Evolutionary conservation across 805 yeast genomes (phyloP).

Genomic region (Yarrowia keelungensis): DNA sequence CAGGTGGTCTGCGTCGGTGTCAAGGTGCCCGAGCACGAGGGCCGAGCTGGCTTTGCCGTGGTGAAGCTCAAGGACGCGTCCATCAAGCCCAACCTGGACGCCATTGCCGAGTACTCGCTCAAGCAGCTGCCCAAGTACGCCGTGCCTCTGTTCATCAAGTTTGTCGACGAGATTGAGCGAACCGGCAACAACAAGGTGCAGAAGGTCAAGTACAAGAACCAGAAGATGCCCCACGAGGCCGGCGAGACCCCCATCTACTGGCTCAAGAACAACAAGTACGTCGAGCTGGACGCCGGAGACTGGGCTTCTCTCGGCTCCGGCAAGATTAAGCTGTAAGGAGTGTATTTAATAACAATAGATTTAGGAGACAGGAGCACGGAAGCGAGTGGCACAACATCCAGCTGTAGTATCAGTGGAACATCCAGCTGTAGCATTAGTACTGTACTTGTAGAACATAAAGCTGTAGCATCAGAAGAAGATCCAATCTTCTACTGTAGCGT

Average conservation of each 20-base stretch:
- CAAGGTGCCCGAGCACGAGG: slow-evolving; percentile 85
- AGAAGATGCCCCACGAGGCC: slow-evolving; percentile 48
- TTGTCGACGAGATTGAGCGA: slow-evolving; percentile 65
- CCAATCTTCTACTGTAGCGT: too few relatives aligned
- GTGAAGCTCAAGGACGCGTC: slow-evolving; percentile 59
- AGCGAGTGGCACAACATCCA: background rate
- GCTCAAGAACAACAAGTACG: slow-evolving; percentile 65
- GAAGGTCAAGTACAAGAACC: slow-evolving; percentile 59
- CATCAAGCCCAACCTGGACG: slow-evolving; percentile 51
- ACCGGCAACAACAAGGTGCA: slow-evolving; percentile 89
- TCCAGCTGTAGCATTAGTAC: too few relatives aligned
- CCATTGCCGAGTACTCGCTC: slow-evolving; percentile 51
- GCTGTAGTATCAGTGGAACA: too few relatives aligned
- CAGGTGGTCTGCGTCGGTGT: slow-evolving; percentile 87
- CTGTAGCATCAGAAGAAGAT: too few relatives aligned
- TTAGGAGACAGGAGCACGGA: background rate
- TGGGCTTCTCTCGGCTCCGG: slow-evolving; percentile 57
- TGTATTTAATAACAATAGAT: background rate
- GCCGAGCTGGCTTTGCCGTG: slow-evolving; percentile 91
- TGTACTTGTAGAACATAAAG: too few relatives aligned
- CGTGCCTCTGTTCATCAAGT: slow-evolving; percentile 79
- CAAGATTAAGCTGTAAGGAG: slow-evolving; percentile 45
- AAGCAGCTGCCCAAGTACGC: slow-evolving; percentile 79
- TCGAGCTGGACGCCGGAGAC: slow-evolving; percentile 59
- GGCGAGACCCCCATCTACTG: slow-evolving; percentile 68